Evolutionary conservation across 1,284 basidiomycete genomes (phyloP).

Genomic region (Cryptococcus sp.): DNA sequence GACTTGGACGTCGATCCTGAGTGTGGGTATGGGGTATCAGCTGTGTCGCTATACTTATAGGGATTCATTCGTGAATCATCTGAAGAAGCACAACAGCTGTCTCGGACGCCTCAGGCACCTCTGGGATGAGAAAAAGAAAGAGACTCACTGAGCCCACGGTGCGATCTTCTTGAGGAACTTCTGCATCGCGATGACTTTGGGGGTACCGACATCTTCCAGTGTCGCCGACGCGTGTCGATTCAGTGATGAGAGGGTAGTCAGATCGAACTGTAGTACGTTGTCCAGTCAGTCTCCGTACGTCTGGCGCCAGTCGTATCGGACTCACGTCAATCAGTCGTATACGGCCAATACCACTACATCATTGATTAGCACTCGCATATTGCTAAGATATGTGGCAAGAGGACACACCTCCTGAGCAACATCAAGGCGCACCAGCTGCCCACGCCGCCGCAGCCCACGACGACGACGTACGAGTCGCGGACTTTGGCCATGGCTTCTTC

Average conservation of each 20-base stretch:
- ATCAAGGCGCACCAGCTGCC: constrained; percentile 94
- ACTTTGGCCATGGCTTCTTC: constrained; percentile 84
- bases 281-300: too few species aligned
- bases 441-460: constrained; percentile 94
- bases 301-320: not conserved
- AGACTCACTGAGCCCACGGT: constrained; percentile 57
- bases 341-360: constrained; percentile 52
- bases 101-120: too few species aligned
- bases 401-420: constrained; percentile 69
- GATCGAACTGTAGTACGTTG: constrained; percentile 68
- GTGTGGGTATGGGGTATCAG: not conserved
- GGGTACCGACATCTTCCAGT: constrained; percentile 86
- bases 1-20: constrained; percentile 73
- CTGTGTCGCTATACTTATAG: too few species aligned
- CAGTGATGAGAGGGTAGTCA: constrained; percentile 86
- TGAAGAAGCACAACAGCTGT: too few species aligned
- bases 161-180: constrained; percentile 70
- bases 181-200: constrained; percentile 85
- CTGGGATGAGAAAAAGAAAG: too few species aligned
- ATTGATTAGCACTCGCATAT: constrained; percentile 1
- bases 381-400: not conserved
- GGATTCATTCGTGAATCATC: too few species aligned
- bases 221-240: constrained; percentile 94
- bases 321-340: constrained; percentile 54
- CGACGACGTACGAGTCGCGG: constrained; percentile 73